Evolutionary conservation across 345 rosid species (phyloP).

Genomic region (Diplotaxis tenuifolia): DNA sequence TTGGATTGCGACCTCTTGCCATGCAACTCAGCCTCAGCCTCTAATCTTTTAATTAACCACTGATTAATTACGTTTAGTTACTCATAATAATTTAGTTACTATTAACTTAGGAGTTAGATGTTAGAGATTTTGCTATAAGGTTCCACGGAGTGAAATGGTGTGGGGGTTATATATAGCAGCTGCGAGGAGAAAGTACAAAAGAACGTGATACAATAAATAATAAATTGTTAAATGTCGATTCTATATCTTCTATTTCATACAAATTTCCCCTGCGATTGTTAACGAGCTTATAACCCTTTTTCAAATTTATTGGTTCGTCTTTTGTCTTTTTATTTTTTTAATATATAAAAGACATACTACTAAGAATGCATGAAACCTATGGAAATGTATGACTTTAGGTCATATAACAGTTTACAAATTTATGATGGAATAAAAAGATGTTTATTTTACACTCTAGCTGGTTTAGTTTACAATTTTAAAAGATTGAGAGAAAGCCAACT

Average conservation of each 20-base stretch:
- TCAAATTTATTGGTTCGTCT: not conserved
- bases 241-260: not conserved
- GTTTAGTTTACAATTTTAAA: not conserved
- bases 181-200: not conserved
- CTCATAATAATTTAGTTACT: not conserved
- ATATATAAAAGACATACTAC: not conserved
- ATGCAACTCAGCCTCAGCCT: constrained; percentile 12
- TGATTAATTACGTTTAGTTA: not conserved
- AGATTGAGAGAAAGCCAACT: not conserved
- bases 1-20: constrained; percentile 26
- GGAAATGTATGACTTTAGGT: not conserved
- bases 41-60: not conserved
- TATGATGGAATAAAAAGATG: not conserved
- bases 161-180: constrained; percentile 29
- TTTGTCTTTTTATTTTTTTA: not conserved
- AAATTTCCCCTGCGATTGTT: not conserved
- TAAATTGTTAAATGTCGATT: not conserved
- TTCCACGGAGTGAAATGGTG: constrained; percentile 2
- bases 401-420: not conserved
- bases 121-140: constrained; percentile 36
- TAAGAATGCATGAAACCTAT: not conserved
- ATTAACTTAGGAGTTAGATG: not conserved
- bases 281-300: not conserved
- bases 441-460: not conserved
- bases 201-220: not conserved